A percentile compares a stretch with the other conserved stretches of the same genome.
Evolutionary conservation across 1,284 basidiomycete genomes (phyloP).

Genomic region (Fomitiporia mediterranea): DNA sequence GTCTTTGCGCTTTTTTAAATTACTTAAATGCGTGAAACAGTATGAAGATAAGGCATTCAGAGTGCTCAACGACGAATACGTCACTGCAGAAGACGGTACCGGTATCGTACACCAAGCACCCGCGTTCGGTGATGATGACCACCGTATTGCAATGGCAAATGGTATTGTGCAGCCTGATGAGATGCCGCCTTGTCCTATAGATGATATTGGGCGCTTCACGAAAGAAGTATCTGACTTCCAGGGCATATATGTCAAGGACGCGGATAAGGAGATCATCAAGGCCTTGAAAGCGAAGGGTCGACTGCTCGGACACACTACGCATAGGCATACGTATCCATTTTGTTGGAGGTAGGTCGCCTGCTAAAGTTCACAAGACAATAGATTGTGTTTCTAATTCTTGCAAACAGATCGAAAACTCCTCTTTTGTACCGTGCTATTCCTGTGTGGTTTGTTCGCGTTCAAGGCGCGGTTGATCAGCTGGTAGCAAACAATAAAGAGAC

Average conservation of each 20-base stretch:
- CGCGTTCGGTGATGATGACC: constrained; percentile 98
- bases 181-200: constrained; percentile 94
- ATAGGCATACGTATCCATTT: constrained; percentile 94
- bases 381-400: constrained; percentile 7
- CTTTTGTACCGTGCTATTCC: constrained; percentile 97
- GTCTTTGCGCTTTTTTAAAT: background rate
- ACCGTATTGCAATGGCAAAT: constrained; percentile 85
- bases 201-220: constrained; percentile 88
- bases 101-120: constrained; percentile 99
- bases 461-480: constrained; percentile 79
- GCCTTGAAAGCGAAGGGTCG: constrained; percentile 84
- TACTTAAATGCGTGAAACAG: constrained; percentile 34
- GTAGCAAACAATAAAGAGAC: constrained; percentile 90
- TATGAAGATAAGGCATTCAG: constrained; percentile 91
- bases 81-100: constrained; percentile 91
- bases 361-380: background rate
- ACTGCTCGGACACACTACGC: constrained; percentile 82
- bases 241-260: constrained; percentile 92
- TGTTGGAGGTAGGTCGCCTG: constrained; percentile 77
- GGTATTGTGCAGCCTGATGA: constrained; percentile 82
- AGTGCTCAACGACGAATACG: constrained; percentile 89
- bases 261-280: constrained; percentile 94
- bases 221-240: constrained; percentile 86
- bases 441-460: constrained; percentile 93
- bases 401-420: constrained; percentile 81